phyloP scores from a whole-genome alignment of 805 yeast species.

The Lipomyces mesembrius region DNA sequence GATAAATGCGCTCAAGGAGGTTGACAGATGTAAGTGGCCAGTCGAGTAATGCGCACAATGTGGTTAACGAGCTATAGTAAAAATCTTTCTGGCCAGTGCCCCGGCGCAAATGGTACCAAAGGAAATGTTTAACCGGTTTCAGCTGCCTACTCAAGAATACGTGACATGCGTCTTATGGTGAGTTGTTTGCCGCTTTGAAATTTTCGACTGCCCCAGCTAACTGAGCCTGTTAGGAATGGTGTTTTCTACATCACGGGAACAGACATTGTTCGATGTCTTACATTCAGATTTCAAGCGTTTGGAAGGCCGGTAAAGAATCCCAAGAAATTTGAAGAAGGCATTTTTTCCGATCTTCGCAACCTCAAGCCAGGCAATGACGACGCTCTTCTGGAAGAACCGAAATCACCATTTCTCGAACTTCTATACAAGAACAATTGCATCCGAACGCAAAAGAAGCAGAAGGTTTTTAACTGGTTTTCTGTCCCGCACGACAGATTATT shows the following conservation, averaged over 20 bases:
- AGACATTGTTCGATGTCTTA: slow-evolving; percentile 89
- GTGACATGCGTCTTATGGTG: slow-evolving; percentile 92
- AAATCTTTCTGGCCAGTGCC: slow-evolving; percentile 87
- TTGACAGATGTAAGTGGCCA: slow-evolving; percentile 27
- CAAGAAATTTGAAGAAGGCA: slow-evolving; percentile 95
- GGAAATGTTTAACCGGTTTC: slow-evolving; percentile 84
- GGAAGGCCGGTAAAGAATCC: slow-evolving; percentile 84
- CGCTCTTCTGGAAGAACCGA: slow-evolving; percentile 85
- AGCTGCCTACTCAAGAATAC: slow-evolving; percentile 84
- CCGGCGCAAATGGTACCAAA: slow-evolving; percentile 93
- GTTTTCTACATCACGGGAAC: slow-evolving; percentile 92
- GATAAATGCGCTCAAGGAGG: slow-evolving; percentile 32
- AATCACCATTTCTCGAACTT: slow-evolving; percentile 81
- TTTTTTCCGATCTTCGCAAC: slow-evolving; percentile 86
- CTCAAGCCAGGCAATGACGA: slow-evolving; percentile 75
- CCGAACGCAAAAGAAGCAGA: slow-evolving; percentile 94
- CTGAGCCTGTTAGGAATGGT: slow-evolving; percentile 53
- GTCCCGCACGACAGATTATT: slow-evolving; percentile 92
- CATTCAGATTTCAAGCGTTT: slow-evolving; percentile 84
- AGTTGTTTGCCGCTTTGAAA: not conserved
- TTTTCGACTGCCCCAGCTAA: not conserved
- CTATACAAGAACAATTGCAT: slow-evolving; percentile 84
- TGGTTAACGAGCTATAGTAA: slow-evolving; percentile 47
- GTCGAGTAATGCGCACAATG: not conserved
- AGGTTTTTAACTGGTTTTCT: slow-evolving; percentile 94